Evolutionary conservation across 2,329 filamentous ascomycete genomes (phyloP), one percentile per base, ranked within the genome.

Genomic region (Emergomyces pasteurianus): DNA sequence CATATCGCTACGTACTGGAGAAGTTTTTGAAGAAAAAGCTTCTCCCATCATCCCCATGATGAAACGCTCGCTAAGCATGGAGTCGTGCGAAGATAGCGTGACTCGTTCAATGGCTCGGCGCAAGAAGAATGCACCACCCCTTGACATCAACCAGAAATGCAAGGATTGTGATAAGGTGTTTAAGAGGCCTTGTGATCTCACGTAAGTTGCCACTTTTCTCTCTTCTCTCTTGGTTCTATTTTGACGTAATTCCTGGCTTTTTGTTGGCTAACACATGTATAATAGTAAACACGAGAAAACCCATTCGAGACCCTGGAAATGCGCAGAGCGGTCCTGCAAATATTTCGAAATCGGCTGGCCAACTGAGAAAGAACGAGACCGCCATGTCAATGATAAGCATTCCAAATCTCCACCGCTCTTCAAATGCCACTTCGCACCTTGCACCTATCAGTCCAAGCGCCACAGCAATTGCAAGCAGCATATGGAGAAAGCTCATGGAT

Each of bases 391-490:
- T 73, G 94, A 99, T 79, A 96, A 95, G 78, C 94, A 99, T 78
- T 92, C 89, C 21, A 77, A 83, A 59, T 81, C 86, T 40, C 92
- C 94, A 4, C 81, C 85, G 50, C 86, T 95, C 78, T 96, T 86
- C 75, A 86, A 89, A 77, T 99, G 94, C 77, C 77, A 85, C 55
- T 97, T 83, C 76, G 81, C 85, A 67, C 87, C 87, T 28, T 97
- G 94, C 80, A 86, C 89, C 0, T 97, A 97, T 79, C 88, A 90
- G 70, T 96, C 92, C 12, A 97, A 97, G 81, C 87, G 92, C 62
- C 89, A 96, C 78, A 94, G 89, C 64, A 97, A 97, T 75, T 95
- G 90, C 83, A 96, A 96, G 74, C 92, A 96, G 75, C 92, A 97
- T 77, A 96, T 96, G 92, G 92, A 97, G 79, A 96, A 96, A 76